These are phyloP conservation scores for Hyaloscypha variabilis DNA, from an alignment of 495 filamentous ascomycete genomes.

Conservation along the genomic window DNA sequence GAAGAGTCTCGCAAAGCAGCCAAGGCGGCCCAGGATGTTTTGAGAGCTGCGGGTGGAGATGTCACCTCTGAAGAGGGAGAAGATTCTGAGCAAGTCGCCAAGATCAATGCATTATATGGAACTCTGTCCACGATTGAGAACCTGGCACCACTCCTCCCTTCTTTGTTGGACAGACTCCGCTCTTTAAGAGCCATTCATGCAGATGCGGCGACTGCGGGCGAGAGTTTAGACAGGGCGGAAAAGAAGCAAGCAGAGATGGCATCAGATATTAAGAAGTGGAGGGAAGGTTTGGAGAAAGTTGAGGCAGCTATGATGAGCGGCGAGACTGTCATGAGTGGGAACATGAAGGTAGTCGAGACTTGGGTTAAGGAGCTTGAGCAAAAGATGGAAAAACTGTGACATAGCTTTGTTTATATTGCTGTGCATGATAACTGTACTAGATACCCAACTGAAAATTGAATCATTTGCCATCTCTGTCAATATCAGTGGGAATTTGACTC, in stretches of 20 bases:
- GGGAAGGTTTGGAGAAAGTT: slow-evolving; percentile 76
- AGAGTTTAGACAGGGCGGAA: slow-evolving; percentile 76
- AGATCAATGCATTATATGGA: slow-evolving; percentile 90
- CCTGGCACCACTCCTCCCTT: slow-evolving; percentile 80
- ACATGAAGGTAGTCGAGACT: slow-evolving; percentile 77
- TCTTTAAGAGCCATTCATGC: slow-evolving; percentile 85
- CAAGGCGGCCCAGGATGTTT: slow-evolving; percentile 64
- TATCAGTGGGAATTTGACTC: not conserved
- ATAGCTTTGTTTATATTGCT: not conserved
- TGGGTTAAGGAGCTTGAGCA: slow-evolving; percentile 90
- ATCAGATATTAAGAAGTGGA: slow-evolving; percentile 83
- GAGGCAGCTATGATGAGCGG: slow-evolving; percentile 72
- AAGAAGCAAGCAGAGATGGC: slow-evolving; percentile 80
- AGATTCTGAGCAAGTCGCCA: slow-evolving; percentile 71
- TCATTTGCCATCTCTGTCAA: not conserved
- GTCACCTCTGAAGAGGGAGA: slow-evolving; percentile 33
- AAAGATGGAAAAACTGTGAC: slow-evolving; percentile 54
- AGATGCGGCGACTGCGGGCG: slow-evolving; percentile 83
- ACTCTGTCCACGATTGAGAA: slow-evolving; percentile 88
- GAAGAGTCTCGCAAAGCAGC: slow-evolving; percentile 71
- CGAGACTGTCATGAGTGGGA: slow-evolving; percentile 69
- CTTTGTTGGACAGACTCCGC: slow-evolving; percentile 81
- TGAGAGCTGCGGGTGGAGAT: slow-evolving; percentile 47
- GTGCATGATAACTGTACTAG: slow-evolving; percentile 14
- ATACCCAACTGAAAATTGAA: slow-evolving; percentile 29